These are phyloP conservation scores for Ceratobasidium sp. DNA, from an alignment of 1,284 basidiomycete genomes.

Conservation along the genomic window DNA sequence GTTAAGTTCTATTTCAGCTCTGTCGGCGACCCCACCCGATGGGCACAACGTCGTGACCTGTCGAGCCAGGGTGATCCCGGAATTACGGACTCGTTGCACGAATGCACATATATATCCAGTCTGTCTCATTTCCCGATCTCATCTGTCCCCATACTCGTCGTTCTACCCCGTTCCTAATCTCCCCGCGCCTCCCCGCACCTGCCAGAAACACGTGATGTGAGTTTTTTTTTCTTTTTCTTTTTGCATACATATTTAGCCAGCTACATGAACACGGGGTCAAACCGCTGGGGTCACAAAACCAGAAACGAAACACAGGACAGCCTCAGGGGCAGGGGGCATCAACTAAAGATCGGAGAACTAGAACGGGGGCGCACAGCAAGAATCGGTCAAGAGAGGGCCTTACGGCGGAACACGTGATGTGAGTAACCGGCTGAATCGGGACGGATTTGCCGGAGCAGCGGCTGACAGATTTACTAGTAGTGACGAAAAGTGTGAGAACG, in stretches of 20 bases:
- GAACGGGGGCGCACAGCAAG: too few relatives aligned
- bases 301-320: too few relatives aligned
- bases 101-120: slow-evolving; percentile 22
- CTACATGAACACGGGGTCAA: too few relatives aligned
- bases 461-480: slow-evolving; percentile 12
- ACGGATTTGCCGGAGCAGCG: slow-evolving; percentile 6
- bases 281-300: too few relatives aligned
- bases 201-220: slow-evolving; percentile 37
- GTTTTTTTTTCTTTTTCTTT: too few relatives aligned
- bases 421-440: background rate
- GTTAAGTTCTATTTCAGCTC: background rate
- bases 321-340: slow-evolving; percentile 27
- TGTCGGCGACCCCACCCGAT: background rate
- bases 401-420: too few relatives aligned
- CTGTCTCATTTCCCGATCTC: background rate
- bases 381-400: too few relatives aligned
- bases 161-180: background rate
- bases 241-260: too few relatives aligned
- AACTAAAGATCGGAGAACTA: too few relatives aligned
- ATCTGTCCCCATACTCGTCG: background rate
- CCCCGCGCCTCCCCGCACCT: slow-evolving; percentile 11
- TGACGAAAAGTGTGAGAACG: too few relatives aligned
- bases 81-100: background rate
- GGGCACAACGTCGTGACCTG: background rate
- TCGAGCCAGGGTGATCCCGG: background rate